These are phyloP conservation scores for Lactifluus volemus DNA, from an alignment of 768 basidiomycete species.

Conservation along the genomic window DNA sequence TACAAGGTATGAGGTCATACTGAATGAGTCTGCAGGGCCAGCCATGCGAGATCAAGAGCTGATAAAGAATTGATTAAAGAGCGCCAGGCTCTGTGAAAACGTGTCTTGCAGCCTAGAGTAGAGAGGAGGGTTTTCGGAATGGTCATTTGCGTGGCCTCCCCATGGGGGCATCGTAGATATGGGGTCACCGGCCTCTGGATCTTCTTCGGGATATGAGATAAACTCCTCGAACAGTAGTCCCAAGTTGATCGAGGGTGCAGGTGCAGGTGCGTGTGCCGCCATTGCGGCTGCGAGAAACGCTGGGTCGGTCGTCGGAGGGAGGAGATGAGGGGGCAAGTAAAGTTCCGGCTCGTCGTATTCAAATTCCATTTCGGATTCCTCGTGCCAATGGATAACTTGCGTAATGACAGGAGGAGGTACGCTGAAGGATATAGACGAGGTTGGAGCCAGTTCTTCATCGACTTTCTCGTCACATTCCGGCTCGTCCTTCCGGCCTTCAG, in stretches of 20 bases:
- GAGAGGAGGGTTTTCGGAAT: neutral
- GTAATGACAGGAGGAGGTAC: neutral
- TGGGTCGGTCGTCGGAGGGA: neutral
- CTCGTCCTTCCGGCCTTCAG: neutral
- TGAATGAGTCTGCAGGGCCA: neutral
- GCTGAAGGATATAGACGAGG: neutral
- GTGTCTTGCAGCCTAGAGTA: neutral
- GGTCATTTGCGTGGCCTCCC: neutral
- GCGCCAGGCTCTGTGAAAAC: neutral
- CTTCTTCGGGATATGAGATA: neutral
- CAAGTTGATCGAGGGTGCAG: neutral
- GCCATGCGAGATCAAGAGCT: neutral
- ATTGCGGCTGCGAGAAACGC: neutral
- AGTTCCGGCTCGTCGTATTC: neutral
- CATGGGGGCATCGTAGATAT: neutral
- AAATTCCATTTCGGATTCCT: neutral
- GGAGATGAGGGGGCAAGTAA: conserved; percentile 6
- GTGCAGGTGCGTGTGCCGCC: neutral
- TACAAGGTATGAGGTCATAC: too few species aligned
- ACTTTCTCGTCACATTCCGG: neutral
- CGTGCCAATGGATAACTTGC: neutral
- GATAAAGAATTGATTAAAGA: neutral
- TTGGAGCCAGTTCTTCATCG: neutral
- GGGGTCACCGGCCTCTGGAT: neutral
- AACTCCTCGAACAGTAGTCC: neutral